phyloP scores from a whole-genome alignment of 441 rosid species.

The Gossypium aridum region DNA sequence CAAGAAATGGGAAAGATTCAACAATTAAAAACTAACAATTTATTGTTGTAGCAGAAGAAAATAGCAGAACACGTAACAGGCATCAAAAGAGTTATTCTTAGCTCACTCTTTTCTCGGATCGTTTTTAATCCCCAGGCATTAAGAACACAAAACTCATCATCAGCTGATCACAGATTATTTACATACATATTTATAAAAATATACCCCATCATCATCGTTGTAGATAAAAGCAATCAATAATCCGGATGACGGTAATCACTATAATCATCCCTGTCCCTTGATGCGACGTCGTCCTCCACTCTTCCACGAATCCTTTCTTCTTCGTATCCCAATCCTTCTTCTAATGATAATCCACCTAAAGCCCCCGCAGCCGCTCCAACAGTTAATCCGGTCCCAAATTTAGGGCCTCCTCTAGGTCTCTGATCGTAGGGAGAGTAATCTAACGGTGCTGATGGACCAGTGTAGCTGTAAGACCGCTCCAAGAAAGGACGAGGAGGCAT shows the following conservation, averaged over 20 bases:
- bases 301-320: constrained; percentile 31
- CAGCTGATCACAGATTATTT: constrained; percentile 9
- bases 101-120: not conserved
- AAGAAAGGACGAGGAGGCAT: constrained; percentile 26
- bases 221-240: not conserved
- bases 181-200: not conserved
- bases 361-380: constrained; percentile 54
- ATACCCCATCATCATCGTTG: not conserved
- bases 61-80: not conserved
- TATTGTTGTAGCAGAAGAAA: not conserved
- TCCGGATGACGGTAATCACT: constrained; percentile 18
- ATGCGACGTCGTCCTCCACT: constrained; percentile 1
- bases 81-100: not conserved
- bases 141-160: constrained; percentile 12
- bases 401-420: constrained; percentile 19
- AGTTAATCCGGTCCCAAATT: constrained; percentile 43
- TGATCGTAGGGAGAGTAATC: constrained; percentile 30
- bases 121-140: not conserved
- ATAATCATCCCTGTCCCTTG: constrained; percentile 22
- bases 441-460: constrained; percentile 41
- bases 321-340: constrained; percentile 38
- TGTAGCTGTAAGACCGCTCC: constrained; percentile 18
- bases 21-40: no score
- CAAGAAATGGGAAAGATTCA: no score
- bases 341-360: constrained; percentile 45